These are phyloP conservation scores for Pseudopyricularia cyperi DNA, from an alignment of 2,329 filamentous ascomycete species.

Conservation along the genomic window DNA sequence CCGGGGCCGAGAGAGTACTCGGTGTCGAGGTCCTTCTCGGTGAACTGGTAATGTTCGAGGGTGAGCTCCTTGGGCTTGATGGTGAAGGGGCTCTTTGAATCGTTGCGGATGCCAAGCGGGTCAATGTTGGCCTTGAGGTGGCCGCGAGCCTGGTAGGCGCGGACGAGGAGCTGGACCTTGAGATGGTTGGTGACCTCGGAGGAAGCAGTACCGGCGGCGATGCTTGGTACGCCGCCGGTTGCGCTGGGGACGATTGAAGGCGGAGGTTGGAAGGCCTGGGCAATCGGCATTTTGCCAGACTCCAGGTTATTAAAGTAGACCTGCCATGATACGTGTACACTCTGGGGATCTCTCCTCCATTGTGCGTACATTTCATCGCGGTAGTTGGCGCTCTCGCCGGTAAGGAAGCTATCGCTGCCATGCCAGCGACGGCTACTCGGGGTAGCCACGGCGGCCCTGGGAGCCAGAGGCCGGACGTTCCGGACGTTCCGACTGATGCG, in stretches of 20 bases:
- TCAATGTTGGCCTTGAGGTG: constrained; percentile 98
- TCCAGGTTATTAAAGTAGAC: constrained; percentile 99
- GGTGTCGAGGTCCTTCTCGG: constrained; percentile 81
- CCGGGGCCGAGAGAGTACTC: constrained; percentile 88
- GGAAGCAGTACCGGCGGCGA: constrained; percentile 55
- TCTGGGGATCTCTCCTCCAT: constrained; percentile 88
- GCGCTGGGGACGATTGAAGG: constrained; percentile 80
- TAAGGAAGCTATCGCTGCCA: constrained; percentile 90
- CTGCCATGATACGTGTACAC: constrained; percentile 97
- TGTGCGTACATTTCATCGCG: constrained; percentile 99
- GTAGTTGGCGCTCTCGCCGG: constrained; percentile 95
- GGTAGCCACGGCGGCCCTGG: constrained; percentile 31
- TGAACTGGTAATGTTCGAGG: constrained; percentile 89
- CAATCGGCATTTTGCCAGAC: constrained; percentile 92
- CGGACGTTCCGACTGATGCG: background rate
- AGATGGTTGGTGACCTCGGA: constrained; percentile 82
- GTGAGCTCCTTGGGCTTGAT: constrained; percentile 84
- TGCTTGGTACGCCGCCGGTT: constrained; percentile 61
- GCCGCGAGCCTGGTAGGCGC: constrained; percentile 93
- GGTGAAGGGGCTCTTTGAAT: constrained; percentile 73
- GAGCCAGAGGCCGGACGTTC: background rate
- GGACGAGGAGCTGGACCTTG: constrained; percentile 93
- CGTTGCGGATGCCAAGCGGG: constrained; percentile 82
- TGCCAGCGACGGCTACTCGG: constrained; percentile 46
- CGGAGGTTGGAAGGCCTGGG: constrained; percentile 90